Conservation (phyloP, 805 yeast species). For the Schwanniomyces occidentalis region DNA sequence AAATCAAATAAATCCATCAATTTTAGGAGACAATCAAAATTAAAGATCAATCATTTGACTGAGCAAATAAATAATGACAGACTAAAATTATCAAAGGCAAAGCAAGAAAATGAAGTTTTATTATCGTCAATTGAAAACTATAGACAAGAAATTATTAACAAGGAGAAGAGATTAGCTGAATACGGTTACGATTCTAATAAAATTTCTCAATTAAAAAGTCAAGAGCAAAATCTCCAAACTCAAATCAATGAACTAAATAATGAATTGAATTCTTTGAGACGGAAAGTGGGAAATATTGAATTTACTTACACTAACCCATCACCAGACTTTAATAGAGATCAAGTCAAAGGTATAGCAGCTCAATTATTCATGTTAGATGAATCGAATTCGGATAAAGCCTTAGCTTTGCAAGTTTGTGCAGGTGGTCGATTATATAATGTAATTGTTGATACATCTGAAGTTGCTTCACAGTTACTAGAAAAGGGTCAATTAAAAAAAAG, state of each 20-base stretch:
- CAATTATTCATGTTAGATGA: conserved; percentile 70
- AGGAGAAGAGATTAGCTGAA: conserved; percentile 42
- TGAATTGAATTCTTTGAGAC: conserved; percentile 54
- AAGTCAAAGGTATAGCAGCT: conserved; percentile 89
- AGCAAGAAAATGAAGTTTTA: conserved; percentile 43
- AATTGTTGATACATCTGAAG: conserved; percentile 82
- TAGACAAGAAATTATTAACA: conserved; percentile 32
- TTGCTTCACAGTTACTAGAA: conserved; percentile 82
- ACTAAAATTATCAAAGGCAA: conserved; percentile 54
- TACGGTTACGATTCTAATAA: conserved; percentile 59
- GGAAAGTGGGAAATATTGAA: conserved; percentile 72
- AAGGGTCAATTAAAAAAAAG: conserved; percentile 75
- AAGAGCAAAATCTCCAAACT: conserved; percentile 45
- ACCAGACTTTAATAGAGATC: conserved; percentile 54
- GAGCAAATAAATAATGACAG: conserved; percentile 51
- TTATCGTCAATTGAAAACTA: conserved; percentile 46
- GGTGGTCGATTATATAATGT: conserved; percentile 89
- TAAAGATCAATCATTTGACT: conserved; percentile 58
- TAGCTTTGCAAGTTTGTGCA: conserved; percentile 91
- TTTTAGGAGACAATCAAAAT: conserved; percentile 54
- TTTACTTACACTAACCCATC: conserved; percentile 70
- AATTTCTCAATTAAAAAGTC: conserved; percentile 44
- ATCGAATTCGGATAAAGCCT: conserved; percentile 57
- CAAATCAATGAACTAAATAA: conserved; percentile 44
- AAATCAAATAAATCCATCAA: conserved; percentile 55